A percentile compares a stretch with the other conserved stretches of the same genome.
phyloP scores from a whole-genome alignment of 768 basidiomycete species.

The Boletus rubroflammeus region DNA sequence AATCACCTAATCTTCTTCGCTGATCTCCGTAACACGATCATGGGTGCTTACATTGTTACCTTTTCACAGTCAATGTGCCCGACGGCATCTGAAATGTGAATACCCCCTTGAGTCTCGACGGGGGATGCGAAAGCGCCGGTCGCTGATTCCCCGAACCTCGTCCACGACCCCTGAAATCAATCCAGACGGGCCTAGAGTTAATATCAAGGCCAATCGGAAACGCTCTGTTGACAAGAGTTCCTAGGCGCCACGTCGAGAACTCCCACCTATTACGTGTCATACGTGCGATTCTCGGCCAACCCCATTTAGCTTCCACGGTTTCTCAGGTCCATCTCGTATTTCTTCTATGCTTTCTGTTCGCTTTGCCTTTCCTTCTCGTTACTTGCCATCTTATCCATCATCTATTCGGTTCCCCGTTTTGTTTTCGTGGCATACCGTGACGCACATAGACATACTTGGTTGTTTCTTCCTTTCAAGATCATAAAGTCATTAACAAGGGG shows the following conservation, averaged over 20 bases:
- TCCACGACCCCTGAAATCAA: constrained; percentile 27
- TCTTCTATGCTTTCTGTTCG: constrained; percentile 23
- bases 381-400: constrained; percentile 30
- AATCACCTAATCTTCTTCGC: constrained; percentile 25
- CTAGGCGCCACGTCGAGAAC: constrained; percentile 9
- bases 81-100: constrained; percentile 65
- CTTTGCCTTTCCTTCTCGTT: constrained; percentile 7
- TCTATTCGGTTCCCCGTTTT: constrained; percentile 23
- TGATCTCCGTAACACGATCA: constrained; percentile 24
- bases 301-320: neutral
- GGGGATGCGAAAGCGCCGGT: constrained; percentile 52
- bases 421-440: constrained; percentile 24
- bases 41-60: constrained; percentile 21
- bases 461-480: neutral
- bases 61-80: constrained; percentile 61
- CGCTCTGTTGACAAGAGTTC: constrained; percentile 27
- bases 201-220: constrained; percentile 26
- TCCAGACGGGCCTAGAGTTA: constrained; percentile 23
- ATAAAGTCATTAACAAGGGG: constrained; percentile 13
- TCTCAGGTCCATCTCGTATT: constrained; percentile 6
- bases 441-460: constrained; percentile 21
- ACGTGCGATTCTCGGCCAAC: constrained; percentile 9
- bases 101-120: constrained; percentile 69
- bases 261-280: constrained; percentile 2
- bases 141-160: constrained; percentile 32